Base-by-base conservation (phyloP, 345 rosid species). In the Gossypium raimondii region DNA sequence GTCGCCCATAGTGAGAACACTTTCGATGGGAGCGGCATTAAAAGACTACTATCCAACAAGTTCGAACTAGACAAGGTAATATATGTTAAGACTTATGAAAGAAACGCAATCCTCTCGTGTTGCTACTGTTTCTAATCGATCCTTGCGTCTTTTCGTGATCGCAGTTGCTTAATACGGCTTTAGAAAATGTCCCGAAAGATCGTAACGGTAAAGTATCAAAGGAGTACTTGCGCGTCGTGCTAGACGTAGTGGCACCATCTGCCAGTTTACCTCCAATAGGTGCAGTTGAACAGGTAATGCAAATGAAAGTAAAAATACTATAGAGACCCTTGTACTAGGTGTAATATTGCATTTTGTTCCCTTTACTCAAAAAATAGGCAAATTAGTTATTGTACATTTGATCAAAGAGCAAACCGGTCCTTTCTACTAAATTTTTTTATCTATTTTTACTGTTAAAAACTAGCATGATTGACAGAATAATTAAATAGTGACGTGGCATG, bases 1-100 rank as follows among this genome's bases (percentile, higher is more conserved):
- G 98, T 93, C 48, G 98, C 98, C 2, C 99, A 93, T 67, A 90
- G 89, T 34, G 98, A 92, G 69, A 90, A 88, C 81, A 90, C 85
- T 61, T 93, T 90, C 47, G 94, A 96, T 80, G 99, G 98, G 77
- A 90, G 84, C 66, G 95, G 89, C 78, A 86, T 93, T 48, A 88
- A 78, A 85, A 88, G 90, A 77, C 88, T 96, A 43, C 74, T 93
- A 63, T 71, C 89, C 73, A 93, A 92, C 80, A 93, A 93, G 84
- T 90, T 90, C 53, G 99, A 96, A 72, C 76, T 89, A n/a, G 98
- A 93, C 64, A 93, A 96, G 97, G 99, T 59, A 59, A 0, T 41
- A 11, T 17, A 44, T 20, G 52, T 65, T 65, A 48, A 34, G 50
- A n/a, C 6, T 11, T 38, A 4, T n/a, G 18, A 52, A 7, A 52